Evolutionary conservation across 148 eudicot species (phyloP).

Genomic region (Chenopodium quinoa): DNA sequence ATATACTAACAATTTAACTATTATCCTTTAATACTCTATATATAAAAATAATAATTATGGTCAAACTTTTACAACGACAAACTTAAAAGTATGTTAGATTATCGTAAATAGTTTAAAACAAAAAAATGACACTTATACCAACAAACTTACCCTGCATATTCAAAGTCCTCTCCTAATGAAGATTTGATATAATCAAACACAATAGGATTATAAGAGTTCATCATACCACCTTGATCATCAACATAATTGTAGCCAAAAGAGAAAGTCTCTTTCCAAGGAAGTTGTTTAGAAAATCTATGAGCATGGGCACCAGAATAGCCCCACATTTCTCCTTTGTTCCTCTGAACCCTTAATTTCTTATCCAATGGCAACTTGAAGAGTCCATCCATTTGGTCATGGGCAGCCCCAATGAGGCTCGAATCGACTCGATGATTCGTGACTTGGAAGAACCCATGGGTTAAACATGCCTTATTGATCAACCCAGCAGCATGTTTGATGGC

Average conservation of each 20-base stretch:
- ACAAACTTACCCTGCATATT: constrained; percentile 32
- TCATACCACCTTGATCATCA: neutral
- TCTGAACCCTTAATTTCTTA: constrained; percentile 32
- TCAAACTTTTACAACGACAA: too few relatives aligned
- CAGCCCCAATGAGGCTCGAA: constrained; percentile 25
- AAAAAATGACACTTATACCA: too few relatives aligned
- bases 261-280: constrained; percentile 48
- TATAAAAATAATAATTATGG: too few relatives aligned
- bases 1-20: too few relatives aligned
- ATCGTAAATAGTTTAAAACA: too few relatives aligned
- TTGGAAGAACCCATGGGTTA: constrained; percentile 48
- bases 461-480: constrained; percentile 33
- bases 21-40: too few relatives aligned
- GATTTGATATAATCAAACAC: constrained; percentile 34
- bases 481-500: constrained; percentile 21
- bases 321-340: constrained; percentile 34
- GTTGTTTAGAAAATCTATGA: constrained; percentile 34
- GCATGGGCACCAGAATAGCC: constrained; percentile 49
- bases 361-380: constrained; percentile 28
- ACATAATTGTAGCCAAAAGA: constrained; percentile 29
- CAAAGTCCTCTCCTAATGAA: constrained; percentile 33
- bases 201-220: constrained; percentile 7
- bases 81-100: too few relatives aligned
- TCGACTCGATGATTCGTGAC: constrained; percentile 39
- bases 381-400: constrained; percentile 30